These are phyloP conservation scores for Penicillium sp. DNA, from an alignment of 2,329 filamentous ascomycete species.

Conservation along the genomic window DNA sequence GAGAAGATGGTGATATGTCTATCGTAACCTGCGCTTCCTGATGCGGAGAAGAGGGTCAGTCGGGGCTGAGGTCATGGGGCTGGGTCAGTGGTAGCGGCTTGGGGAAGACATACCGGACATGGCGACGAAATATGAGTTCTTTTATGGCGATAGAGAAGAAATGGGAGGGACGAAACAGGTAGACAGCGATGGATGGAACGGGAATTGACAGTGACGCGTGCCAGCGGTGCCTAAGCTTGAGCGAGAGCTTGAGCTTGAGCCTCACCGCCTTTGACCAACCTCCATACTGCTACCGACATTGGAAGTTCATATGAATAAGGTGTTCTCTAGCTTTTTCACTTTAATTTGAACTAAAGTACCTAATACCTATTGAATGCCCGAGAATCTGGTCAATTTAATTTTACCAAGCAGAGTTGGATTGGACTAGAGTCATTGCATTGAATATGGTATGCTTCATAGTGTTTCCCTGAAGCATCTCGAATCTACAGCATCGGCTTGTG, in stretches of 20 bases:
- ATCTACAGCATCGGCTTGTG: no score
- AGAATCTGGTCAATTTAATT: not conserved
- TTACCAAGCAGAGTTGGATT: not conserved
- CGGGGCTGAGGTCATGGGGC: conserved; percentile 32
- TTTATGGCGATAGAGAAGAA: conserved; percentile 3
- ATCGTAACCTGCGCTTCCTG: conserved; percentile 88
- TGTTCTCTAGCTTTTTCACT: no score
- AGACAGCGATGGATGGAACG: not conserved
- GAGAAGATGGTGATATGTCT: conserved; percentile 99
- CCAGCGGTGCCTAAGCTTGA: conserved; percentile 39
- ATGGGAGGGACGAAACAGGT: conserved; percentile 15
- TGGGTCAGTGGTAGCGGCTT: conserved; percentile 4
- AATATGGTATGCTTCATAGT: no score
- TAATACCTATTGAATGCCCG: no score
- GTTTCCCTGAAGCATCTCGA: no score
- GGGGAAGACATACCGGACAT: conserved; percentile 46
- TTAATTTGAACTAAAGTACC: no score
- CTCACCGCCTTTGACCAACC: conserved; percentile 33
- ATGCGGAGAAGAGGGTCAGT: conserved; percentile 30
- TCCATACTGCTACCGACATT: not conserved
- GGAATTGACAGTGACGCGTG: conserved; percentile 33
- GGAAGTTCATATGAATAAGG: no score
- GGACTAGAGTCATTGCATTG: not conserved
- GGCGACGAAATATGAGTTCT: conserved; percentile 24
- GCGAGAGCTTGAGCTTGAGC: conserved; percentile 29